Evolutionary conservation across 2,329 filamentous ascomycete genomes (phyloP).

Genomic region (Leptographium wingfieldii): DNA sequence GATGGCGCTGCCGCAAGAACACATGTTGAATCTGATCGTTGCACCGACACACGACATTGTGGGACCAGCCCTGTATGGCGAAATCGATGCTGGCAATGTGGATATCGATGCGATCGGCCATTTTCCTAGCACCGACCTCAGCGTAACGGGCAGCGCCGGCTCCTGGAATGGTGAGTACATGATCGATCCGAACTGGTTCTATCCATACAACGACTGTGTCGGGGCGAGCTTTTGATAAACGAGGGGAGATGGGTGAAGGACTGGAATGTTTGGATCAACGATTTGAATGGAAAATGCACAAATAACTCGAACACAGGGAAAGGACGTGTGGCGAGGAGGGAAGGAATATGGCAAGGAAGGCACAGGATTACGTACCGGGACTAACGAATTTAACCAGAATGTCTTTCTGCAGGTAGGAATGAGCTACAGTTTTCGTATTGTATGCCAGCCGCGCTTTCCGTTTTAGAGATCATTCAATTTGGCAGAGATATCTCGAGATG

Average conservation of each 20-base stretch:
- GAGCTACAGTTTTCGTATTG: too few species aligned
- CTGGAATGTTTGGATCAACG: background rate
- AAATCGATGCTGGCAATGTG: background rate
- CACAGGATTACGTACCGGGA: background rate
- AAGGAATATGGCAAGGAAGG: background rate
- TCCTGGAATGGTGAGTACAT: slow-evolving; percentile 8
- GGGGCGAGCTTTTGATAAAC: background rate
- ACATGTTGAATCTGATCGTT: background rate
- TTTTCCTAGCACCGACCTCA: slow-evolving; percentile 1
- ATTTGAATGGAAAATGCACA: background rate
- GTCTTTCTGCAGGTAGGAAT: too few species aligned
- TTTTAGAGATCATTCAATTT: too few species aligned
- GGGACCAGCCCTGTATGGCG: background rate
- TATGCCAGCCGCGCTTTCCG: too few species aligned
- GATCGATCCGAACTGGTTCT: slow-evolving; percentile 10
- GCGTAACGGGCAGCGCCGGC: background rate
- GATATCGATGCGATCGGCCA: slow-evolving; percentile 7
- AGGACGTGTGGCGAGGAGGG: background rate
- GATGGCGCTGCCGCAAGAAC: background rate
- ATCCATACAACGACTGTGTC: slow-evolving; percentile 9
- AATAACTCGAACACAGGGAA: background rate
- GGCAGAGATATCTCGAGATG: too few species aligned
- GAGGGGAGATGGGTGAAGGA: background rate
- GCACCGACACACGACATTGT: background rate
- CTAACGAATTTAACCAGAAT: background rate